Percentiles rank a stretch among this genome's conserved stretches.
These are phyloP conservation scores for Circinella minor DNA, from an alignment of 371 early-diverging fungal genomes.

Conservation along the genomic window DNA sequence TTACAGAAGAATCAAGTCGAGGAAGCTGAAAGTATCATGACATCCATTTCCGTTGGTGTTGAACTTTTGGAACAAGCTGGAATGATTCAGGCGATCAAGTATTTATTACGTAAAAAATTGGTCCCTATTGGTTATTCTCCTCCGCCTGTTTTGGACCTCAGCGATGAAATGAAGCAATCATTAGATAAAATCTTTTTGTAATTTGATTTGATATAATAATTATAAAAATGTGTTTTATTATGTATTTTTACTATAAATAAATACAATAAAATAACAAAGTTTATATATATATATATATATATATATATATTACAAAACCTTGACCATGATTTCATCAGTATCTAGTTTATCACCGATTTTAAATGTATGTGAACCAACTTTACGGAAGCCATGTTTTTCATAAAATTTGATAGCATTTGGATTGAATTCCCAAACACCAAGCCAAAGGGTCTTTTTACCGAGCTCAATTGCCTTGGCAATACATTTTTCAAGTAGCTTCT, in stretches of 20 bases:
- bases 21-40: constrained; percentile 19
- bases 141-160: constrained; percentile 28
- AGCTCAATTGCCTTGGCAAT: constrained; percentile 19
- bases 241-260: too few species aligned
- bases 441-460: constrained; percentile 36
- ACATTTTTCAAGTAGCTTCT: constrained; percentile 14
- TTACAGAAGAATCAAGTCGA: constrained; percentile 15
- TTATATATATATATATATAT: too few species aligned
- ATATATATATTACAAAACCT: constrained; percentile 21
- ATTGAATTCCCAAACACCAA: constrained; percentile 45
- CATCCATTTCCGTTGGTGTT: constrained; percentile 7
- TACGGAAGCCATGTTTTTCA: constrained; percentile 24
- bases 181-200: constrained; percentile 1
- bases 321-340: constrained; percentile 31
- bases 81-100: constrained; percentile 27
- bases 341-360: constrained; percentile 30
- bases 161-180: constrained; percentile 6
- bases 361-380: constrained; percentile 33
- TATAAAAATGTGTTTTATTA: background rate
- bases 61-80: constrained; percentile 22
- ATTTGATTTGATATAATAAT: background rate
- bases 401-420: constrained; percentile 33
- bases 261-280: background rate
- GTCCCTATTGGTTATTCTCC: constrained; percentile 33
- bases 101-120: constrained; percentile 29